Percentiles rank a stretch among this genome's conserved stretches.
These are phyloP conservation scores for Tricholoma sp. DNA, from an alignment of 768 basidiomycete species.

Conservation along the genomic window DNA sequence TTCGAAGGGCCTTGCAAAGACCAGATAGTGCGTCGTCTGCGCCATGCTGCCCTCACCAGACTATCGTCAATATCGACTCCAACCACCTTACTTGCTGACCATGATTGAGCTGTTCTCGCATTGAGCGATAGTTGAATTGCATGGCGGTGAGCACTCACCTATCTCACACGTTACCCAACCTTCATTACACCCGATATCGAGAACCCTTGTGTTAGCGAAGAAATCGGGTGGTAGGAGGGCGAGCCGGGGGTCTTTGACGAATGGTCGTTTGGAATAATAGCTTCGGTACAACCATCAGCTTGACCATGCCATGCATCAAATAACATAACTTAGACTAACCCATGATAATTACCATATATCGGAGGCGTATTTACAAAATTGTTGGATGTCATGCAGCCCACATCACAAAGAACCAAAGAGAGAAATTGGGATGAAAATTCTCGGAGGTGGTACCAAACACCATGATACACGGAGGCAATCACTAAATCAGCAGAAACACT, in stretches of 20 bases:
- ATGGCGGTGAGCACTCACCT: constrained; percentile 37
- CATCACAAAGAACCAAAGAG: neutral
- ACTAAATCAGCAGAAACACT: too few species aligned
- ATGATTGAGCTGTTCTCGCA: constrained; percentile 49
- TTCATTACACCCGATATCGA: constrained; percentile 87
- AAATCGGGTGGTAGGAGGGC: constrained; percentile 49
- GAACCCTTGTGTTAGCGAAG: constrained; percentile 52
- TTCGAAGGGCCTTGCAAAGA: constrained; percentile 49
- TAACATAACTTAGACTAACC: constrained; percentile 39
- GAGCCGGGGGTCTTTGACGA: constrained; percentile 58
- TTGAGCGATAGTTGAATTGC: neutral
- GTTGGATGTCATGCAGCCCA: neutral
- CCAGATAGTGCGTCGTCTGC: constrained; percentile 65
- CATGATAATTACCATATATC: constrained; percentile 71
- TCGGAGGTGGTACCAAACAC: too few species aligned
- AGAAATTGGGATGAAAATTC: too few species aligned
- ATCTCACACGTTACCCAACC: constrained; percentile 84
- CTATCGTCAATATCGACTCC: constrained; percentile 85
- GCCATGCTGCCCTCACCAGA: constrained; percentile 74
- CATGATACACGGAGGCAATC: too few species aligned
- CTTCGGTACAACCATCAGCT: constrained; percentile 26
- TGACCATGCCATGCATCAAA: neutral
- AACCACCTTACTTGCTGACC: constrained; percentile 59
- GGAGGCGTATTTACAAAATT: constrained; percentile 19
- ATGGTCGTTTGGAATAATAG: constrained; percentile 75